Base-by-base conservation (phyloP, 2,329 filamentous ascomycete species). In the Pseudogymnoascus sp. region DNA sequence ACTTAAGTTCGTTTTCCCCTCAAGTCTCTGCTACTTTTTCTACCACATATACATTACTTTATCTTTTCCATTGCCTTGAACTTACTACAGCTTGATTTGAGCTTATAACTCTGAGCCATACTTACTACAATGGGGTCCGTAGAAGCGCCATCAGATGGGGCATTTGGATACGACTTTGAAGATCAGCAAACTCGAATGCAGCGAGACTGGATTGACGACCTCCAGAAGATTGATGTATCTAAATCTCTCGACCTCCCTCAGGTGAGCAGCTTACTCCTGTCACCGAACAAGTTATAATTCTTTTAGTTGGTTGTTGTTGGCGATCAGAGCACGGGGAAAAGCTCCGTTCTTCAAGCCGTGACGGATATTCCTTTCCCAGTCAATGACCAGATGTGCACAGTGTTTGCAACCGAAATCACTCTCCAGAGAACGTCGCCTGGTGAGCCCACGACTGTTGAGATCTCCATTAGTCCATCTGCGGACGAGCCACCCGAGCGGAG, bases 331-430 rank as follows among this genome's bases (percentile, higher is more conserved):
- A 72, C 71, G 30, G 76, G 77, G 1, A 75, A 71, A 67, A 72
- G 65, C 30, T 76, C 68, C 8, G 63, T 72, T 25, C 64, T 75
- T 35, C 66, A 75, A 67, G 66, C 71, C 42, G 19, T 75, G 49
- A 77, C 75, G 3, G 68, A 69, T 1, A 65, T 77, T 5, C 71
- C 72, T 1, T 77, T 79, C 62, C 76, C 76, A 25, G 70, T 72
- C 2, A 68, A 73, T 28, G 70, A 69, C 19, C 72, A 72, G 2
- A 68, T 77, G 12, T 79, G 77, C 58, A 80, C 77, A 5, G 68
- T 75, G 1, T 79, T 78, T 63, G 75, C 76, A 3, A 79, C 76
- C 0, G 72, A 79, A 62, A 79, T 81, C 36, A 74, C 74, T 3
- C 75, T 74, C 7, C 67, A 67, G 19, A 66, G 67, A 45, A 69